Evolutionary conservation across 306 rosid species (phyloP), one percentile per base, ranked within the genome.

Genomic region (Prosopis cineraria): DNA sequence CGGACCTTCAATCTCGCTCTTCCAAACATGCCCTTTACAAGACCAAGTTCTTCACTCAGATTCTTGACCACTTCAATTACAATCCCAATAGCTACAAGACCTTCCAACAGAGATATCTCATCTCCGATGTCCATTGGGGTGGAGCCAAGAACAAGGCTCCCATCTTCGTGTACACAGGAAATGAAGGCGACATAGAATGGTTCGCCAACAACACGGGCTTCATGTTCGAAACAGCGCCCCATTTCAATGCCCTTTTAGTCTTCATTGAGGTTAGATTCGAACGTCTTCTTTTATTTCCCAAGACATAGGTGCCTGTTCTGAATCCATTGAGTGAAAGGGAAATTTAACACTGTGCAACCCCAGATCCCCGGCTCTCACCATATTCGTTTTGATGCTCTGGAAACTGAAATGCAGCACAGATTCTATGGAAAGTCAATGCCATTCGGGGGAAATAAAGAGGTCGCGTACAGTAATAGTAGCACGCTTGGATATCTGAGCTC

Each of bases 351-450:
- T 16, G n/a, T n/a, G 20, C 24, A 43, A 30, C 19, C 68, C 20
- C 20, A 16, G 69, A 10, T 12, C 6, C 19, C 29, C 19, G 20
- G 14, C 47, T 29, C 58, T 70, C 25, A 45, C 16, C 74, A 13
- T 56, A 31, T 24, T 34, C 31, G 24, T 22, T 37, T 30, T 68
- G 75, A 39, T 70, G 41, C 17, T 59, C 3, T 12, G 12, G 4
- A 12, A 72, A 73, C 29, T 73, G 72, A 68, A 74, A 7, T 85
- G 81, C 89, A 94, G 98, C 94, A 94, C 85, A 84, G 98, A 72
- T 94, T 75, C 39, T 92, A 94, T 55, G 98, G 97, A 19, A 90
- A 94, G 68, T 94, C 97, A 58, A 65, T 87, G 36, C 97, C 98
- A 47, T 90, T 56, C 79, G 95, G 93, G 30, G 97, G 97, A 19